phyloP scores from a whole-genome alignment of 495 filamentous ascomycete species.

The Aspergillus cristatus region DNA sequence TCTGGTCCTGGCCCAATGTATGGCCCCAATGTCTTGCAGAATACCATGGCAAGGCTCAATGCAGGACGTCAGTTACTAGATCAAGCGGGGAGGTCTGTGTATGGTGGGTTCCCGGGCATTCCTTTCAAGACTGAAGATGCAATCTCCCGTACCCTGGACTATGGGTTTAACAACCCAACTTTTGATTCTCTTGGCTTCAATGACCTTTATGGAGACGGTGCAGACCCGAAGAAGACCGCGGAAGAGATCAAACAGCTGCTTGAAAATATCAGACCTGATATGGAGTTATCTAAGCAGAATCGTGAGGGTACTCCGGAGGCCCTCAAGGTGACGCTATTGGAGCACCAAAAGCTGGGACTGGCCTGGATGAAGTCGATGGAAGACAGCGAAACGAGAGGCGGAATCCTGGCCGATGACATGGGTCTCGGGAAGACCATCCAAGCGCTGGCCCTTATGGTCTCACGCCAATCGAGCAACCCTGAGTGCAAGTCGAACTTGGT shows the following conservation, averaged over 20 bases:
- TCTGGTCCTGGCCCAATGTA: constrained; percentile 1
- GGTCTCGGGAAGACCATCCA: constrained; percentile 94
- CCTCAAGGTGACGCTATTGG: constrained; percentile 61
- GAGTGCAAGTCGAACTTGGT: constrained; percentile 74
- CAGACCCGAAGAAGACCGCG: constrained; percentile 48
- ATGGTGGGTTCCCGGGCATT: constrained; percentile 1
- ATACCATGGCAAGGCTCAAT: constrained; percentile 13
- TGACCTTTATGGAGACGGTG: constrained; percentile 15
- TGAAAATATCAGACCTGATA: constrained; percentile 66
- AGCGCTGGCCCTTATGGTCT: constrained; percentile 72
- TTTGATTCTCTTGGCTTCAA: constrained; percentile 4
- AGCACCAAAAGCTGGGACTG: constrained; percentile 77
- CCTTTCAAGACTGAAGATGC: neutral
- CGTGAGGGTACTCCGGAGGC: constrained; percentile 65
- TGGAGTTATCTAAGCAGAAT: constrained; percentile 53
- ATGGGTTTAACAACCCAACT: too few relatives aligned
- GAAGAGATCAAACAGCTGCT: constrained; percentile 61
- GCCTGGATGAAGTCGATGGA: constrained; percentile 81
- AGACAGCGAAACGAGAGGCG: constrained; percentile 65
- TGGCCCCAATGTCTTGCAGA: constrained; percentile 7
- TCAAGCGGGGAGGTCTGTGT: constrained; percentile 3
- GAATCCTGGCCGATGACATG: constrained; percentile 89
- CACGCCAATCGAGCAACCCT: constrained; percentile 54
- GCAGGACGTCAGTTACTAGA: constrained; percentile 4
- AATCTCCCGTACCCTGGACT: neutral